Conservation (phyloP, 73 alveolate genomes). For the Paramecium bursaria region DNA sequence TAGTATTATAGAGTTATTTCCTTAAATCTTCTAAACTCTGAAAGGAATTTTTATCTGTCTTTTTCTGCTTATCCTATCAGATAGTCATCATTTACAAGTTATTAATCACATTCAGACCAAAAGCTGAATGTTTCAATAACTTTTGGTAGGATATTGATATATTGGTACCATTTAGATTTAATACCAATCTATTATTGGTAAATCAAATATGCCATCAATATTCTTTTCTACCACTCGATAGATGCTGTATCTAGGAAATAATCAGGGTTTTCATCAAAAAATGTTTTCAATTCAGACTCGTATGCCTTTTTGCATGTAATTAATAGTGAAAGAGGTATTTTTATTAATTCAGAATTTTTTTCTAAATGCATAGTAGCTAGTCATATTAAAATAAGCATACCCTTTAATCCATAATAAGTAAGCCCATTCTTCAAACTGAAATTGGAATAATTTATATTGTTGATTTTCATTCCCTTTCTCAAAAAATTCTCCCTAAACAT, state of each 20-base stretch:
- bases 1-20: neutral
- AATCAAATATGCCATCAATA: conserved; percentile 11
- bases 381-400: neutral
- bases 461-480: too few relatives aligned
- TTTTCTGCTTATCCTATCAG: neutral
- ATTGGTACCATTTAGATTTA: neutral
- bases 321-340: conserved; percentile 8
- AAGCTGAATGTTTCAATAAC: conserved; percentile 5
- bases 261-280: neutral
- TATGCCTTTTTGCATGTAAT: conserved; percentile 10
- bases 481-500: too few relatives aligned
- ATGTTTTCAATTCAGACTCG: neutral
- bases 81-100: neutral
- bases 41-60: neutral
- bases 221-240: conserved; percentile 19
- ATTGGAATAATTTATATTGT: too few relatives aligned
- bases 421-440: conserved; percentile 11
- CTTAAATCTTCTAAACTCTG: neutral
- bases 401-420: conserved; percentile 32
- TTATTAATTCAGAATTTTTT: neutral
- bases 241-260: conserved; percentile 25
- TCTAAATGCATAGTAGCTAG: neutral
- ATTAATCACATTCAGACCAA: conserved; percentile 5
- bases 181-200: neutral
- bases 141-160: neutral